phyloP scores from a whole-genome alignment of 2,329 filamentous ascomycete genomes.

The Trichoderma oligosporum region DNA sequence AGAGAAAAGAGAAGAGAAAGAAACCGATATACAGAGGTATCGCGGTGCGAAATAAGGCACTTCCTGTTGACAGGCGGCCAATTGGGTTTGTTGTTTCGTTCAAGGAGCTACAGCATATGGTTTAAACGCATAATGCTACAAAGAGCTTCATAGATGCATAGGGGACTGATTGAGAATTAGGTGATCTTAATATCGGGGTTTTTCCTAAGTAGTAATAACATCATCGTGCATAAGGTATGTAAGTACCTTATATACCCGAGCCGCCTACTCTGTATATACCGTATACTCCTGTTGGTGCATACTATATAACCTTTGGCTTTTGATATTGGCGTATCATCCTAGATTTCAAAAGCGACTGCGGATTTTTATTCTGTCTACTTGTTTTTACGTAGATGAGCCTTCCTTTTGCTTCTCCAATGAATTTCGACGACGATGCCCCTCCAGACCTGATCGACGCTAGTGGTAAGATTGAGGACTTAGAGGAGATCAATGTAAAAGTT shows the following conservation, averaged over 20 bases:
- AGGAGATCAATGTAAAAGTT: conserved; percentile 59
- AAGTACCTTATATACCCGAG: conserved; percentile 14
- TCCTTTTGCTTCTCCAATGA: conserved; percentile 40
- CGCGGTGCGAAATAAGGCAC: not conserved
- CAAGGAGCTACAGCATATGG: conserved; percentile 2
- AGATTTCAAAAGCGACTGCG: not conserved
- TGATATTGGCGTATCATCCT: not conserved
- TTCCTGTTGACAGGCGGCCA: conserved; percentile 13
- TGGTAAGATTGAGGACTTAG: conserved; percentile 33
- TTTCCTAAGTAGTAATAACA: not conserved
- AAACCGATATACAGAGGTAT: not conserved
- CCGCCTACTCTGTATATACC: too few relatives aligned
- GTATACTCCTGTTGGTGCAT: not conserved
- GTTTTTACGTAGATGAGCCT: not conserved
- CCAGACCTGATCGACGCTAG: conserved; percentile 58
- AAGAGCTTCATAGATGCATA: conserved; percentile 26
- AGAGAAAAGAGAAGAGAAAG: not conserved
- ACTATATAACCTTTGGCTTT: not conserved
- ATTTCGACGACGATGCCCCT: conserved; percentile 63
- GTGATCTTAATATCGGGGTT: conserved; percentile 19
- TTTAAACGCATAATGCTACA: conserved; percentile 21
- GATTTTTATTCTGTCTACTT: not conserved
- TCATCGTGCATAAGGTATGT: conserved; percentile 16
- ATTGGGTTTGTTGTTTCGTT: not conserved
- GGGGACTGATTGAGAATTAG: conserved; percentile 1